These are phyloP conservation scores for Wickerhamomyces rabaulensis DNA, from an alignment of 805 yeast genomes.

Conservation along the genomic window DNA sequence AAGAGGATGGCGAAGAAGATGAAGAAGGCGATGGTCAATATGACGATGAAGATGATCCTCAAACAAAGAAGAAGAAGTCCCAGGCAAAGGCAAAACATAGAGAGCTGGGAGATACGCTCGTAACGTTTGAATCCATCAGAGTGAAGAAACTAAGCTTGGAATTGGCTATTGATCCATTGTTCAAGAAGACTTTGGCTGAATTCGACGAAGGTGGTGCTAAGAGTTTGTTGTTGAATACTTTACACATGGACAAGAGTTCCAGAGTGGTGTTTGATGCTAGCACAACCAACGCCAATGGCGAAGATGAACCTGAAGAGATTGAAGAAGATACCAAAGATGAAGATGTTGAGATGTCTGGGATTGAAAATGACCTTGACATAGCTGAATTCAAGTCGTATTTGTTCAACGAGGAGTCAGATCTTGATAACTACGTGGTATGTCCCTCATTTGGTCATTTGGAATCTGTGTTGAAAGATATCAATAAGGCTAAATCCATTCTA, in stretches of 20 bases:
- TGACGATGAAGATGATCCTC: conserved; percentile 1
- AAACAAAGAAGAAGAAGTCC: conserved; percentile 21
- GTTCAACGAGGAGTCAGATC: conserved; percentile 23
- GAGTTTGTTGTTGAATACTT: conserved; percentile 57
- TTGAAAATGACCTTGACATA: conserved; percentile 24
- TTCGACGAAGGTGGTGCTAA: conserved; percentile 84
- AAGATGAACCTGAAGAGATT: conserved; percentile 8
- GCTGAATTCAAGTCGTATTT: conserved; percentile 20
- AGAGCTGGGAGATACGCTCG: conserved; percentile 40
- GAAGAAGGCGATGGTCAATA: conserved; percentile 2
- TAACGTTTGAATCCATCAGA: conserved; percentile 43
- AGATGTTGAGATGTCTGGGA: conserved; percentile 15
- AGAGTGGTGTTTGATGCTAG: conserved; percentile 66
- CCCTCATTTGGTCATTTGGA: conserved; percentile 66
- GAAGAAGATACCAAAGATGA: conserved; percentile 24
- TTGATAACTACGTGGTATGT: conserved; percentile 43
- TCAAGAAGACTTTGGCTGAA: conserved; percentile 69
- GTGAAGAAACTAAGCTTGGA: conserved; percentile 59
- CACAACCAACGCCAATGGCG: conserved; percentile 16
- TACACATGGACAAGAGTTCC: conserved; percentile 46
- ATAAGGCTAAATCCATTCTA: conserved; percentile 43
- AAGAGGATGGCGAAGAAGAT: conserved; percentile 20
- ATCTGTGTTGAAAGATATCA: conserved; percentile 49
- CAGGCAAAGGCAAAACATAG: conserved; percentile 23
- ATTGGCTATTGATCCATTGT: conserved; percentile 64